Percentiles rank a stretch among this genome's conserved stretches.
phyloP scores from a whole-genome alignment of 164 flowering plant species.

The Santalum album region DNA sequence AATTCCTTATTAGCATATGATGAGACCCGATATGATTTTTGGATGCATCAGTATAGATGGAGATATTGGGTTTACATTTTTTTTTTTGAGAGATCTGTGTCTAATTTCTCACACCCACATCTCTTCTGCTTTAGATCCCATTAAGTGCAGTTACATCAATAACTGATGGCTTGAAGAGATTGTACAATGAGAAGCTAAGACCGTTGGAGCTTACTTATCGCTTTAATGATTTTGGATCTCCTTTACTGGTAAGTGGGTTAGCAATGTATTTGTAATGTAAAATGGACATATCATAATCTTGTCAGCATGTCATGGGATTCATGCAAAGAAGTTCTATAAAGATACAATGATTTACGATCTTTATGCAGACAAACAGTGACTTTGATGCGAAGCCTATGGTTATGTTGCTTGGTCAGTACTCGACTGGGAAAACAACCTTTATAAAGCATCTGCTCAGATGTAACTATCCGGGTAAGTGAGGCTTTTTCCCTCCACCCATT shows the following conservation, averaged over 20 bases:
- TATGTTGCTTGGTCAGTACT: constrained; percentile 98
- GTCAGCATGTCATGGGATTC: too few species aligned
- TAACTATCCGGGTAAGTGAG: constrained; percentile 68
- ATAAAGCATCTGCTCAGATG: constrained; percentile 75
- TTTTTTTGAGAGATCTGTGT: too few species aligned
- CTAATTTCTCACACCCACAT: too few species aligned
- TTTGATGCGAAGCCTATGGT: constrained; percentile 99
- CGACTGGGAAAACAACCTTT: constrained; percentile 99
- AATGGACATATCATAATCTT: too few species aligned
- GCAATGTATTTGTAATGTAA: too few species aligned
- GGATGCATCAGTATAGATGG: too few species aligned
- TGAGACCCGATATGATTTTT: too few species aligned
- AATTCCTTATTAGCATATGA: too few species aligned
- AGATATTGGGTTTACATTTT: too few species aligned
- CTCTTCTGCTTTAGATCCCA: background rate
- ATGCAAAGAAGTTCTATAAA: too few species aligned
- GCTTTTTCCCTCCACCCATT: too few species aligned
- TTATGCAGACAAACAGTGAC: constrained; percentile 76
- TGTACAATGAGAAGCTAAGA: constrained; percentile 81
- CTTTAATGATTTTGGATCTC: constrained; percentile 91
- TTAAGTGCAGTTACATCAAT: constrained; percentile 67
- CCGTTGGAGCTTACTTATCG: constrained; percentile 81
- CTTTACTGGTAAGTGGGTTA: constrained; percentile 78
- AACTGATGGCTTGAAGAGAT: constrained; percentile 81
- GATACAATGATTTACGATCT: background rate